Percentiles rank a stretch among this genome's conserved stretches.
Conservation (phyloP, 768 basidiomycete genomes). For the Xerocomus spinulosus region DNA sequence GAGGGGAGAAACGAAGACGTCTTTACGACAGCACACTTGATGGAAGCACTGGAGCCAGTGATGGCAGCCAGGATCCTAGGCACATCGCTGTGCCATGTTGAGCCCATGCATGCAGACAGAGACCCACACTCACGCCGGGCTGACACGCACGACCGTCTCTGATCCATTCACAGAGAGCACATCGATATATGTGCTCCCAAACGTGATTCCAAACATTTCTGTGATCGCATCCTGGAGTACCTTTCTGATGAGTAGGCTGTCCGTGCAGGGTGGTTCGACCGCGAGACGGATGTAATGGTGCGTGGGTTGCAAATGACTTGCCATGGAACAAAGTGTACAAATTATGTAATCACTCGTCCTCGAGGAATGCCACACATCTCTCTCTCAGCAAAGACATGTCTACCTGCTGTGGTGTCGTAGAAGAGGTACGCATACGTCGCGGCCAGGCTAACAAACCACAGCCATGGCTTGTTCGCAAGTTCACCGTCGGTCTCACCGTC, state of each 20-base stretch:
- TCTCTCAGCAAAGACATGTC: constrained; percentile 19
- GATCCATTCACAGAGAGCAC: constrained; percentile 45
- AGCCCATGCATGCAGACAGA: neutral
- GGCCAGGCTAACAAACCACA: constrained; percentile 46
- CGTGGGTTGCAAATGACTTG: constrained; percentile 20
- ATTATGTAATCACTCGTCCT: constrained; percentile 21
- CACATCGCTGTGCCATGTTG: constrained; percentile 18
- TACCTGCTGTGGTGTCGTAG: constrained; percentile 48
- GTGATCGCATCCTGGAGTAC: constrained; percentile 50
- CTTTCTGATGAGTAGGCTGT: constrained; percentile 48
- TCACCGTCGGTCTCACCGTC: constrained; percentile 54
- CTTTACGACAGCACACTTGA: constrained; percentile 20
- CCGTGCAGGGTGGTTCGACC: constrained; percentile 27
- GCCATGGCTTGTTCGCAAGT: constrained; percentile 72
- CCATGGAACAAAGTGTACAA: too few species aligned
- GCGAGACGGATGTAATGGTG: constrained; percentile 23
- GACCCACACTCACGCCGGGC: constrained; percentile 13
- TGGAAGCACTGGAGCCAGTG: constrained; percentile 21
- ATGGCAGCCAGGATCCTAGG: constrained; percentile 24
- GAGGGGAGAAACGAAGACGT: constrained; percentile 32
- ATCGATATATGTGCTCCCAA: constrained; percentile 51
- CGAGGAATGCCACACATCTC: constrained; percentile 6
- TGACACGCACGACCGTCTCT: constrained; percentile 22
- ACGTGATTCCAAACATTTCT: constrained; percentile 52
- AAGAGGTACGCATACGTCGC: constrained; percentile 43